A percentile compares a stretch with the other conserved stretches of the same genome.
Evolutionary conservation across 345 rosid genomes (phyloP).

Genomic region (Eucalyptus tenuipes): DNA sequence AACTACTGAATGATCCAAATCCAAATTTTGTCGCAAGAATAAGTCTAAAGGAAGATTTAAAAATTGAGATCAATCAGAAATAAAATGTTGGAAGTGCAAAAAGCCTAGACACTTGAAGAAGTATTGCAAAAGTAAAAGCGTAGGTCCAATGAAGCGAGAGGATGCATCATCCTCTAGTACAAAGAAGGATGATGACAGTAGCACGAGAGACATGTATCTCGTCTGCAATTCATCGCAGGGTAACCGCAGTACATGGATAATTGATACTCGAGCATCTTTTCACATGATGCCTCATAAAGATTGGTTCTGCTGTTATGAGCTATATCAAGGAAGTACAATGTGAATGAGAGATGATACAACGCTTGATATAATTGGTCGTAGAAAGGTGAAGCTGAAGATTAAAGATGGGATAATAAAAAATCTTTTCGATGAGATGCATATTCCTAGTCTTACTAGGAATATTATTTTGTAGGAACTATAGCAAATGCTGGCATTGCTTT

Average conservation of each 20-base stretch:
- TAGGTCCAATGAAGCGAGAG: neutral
- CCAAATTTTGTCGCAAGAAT: accelerated
- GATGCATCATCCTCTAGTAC: neutral
- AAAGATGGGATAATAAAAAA: neutral
- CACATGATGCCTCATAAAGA: neutral
- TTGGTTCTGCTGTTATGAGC: neutral
- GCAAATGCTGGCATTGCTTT: neutral
- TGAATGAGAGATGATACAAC: neutral
- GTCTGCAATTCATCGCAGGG: accelerated
- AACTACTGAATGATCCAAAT: accelerated
- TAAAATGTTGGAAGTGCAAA: neutral
- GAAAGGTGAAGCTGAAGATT: neutral
- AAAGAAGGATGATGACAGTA: neutral
- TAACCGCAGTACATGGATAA: neutral
- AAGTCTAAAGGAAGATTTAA: neutral
- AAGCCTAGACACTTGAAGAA: neutral
- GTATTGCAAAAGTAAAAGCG: neutral
- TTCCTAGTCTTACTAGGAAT: neutral
- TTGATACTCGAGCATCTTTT: neutral
- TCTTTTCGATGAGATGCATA: too few relatives aligned
- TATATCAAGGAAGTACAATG: neutral
- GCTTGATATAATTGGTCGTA: neutral
- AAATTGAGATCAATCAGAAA: accelerated
- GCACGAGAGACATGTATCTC: neutral
- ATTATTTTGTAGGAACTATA: neutral